phyloP scores from a whole-genome alignment of 805 yeast genomes.

The Monosporozyma solicola region DNA sequence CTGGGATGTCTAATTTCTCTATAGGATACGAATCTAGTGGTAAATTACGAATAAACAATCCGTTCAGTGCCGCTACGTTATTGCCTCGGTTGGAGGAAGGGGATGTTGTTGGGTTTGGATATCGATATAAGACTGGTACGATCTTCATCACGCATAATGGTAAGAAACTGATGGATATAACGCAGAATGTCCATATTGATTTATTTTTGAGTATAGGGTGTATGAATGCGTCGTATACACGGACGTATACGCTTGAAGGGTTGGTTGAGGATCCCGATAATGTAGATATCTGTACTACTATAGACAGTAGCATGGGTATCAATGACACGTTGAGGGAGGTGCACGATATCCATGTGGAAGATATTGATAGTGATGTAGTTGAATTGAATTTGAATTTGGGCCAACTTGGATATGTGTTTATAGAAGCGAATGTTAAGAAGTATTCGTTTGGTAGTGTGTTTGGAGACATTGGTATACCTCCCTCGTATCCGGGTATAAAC shows the following conservation, averaged over 20 bases:
- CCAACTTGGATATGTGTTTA: slow-evolving; percentile 68
- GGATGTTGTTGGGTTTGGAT: slow-evolving; percentile 90
- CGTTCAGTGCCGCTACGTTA: slow-evolving; percentile 38
- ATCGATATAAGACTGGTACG: slow-evolving; percentile 70
- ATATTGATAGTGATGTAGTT: slow-evolving; percentile 22
- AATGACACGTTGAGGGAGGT: slow-evolving; percentile 18
- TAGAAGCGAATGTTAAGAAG: slow-evolving; percentile 76
- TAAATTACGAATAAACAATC: slow-evolving; percentile 54
- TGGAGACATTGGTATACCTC: slow-evolving; percentile 40
- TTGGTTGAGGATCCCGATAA: slow-evolving; percentile 30
- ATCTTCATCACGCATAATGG: slow-evolving; percentile 93
- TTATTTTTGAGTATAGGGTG: slow-evolving; percentile 35
- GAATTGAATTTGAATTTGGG: slow-evolving; percentile 62
- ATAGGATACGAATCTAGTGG: slow-evolving; percentile 71
- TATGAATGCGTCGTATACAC: slow-evolving; percentile 31
- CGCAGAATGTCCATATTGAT: slow-evolving; percentile 52
- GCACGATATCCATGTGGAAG: slow-evolving; percentile 15
- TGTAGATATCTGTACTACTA: slow-evolving; percentile 18
- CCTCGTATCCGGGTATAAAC: slow-evolving; percentile 35
- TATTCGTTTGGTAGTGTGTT: slow-evolving; percentile 58
- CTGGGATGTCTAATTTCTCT: slow-evolving; percentile 64
- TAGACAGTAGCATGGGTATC: slow-evolving; percentile 19
- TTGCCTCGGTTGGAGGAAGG: slow-evolving; percentile 54
- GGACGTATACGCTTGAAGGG: slow-evolving; percentile 31
- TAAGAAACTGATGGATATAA: slow-evolving; percentile 71